These are phyloP conservation scores for Rubia peregrina DNA, from an alignment of 305 asterid genomes.

Conservation along the genomic window DNA sequence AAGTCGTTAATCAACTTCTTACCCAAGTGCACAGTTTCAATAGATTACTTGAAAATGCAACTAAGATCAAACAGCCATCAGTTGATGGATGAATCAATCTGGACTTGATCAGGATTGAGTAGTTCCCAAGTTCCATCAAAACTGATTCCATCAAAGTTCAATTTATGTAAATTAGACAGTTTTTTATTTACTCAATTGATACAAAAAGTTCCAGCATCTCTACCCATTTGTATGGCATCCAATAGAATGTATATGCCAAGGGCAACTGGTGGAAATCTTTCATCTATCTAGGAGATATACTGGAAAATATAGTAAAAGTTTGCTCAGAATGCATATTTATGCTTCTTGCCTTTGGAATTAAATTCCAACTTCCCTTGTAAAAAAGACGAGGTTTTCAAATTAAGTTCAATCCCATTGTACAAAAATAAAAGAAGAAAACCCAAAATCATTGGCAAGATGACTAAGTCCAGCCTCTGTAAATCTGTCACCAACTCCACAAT, in stretches of 20 bases:
- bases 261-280: background rate
- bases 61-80: background rate
- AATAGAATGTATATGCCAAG: background rate
- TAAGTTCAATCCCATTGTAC: background rate
- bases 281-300: background rate
- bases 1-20: background rate
- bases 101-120: background rate
- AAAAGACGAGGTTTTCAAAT: background rate
- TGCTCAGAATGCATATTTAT: background rate
- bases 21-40: background rate
- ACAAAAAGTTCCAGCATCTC: background rate
- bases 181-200: background rate
- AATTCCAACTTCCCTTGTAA: background rate
- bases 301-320: background rate
- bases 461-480: background rate
- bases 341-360: background rate
- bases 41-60: background rate
- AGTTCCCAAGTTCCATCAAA: background rate
- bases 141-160: background rate
- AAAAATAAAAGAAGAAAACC: background rate
- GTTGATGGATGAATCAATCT: background rate
- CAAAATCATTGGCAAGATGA: background rate
- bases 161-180: background rate
- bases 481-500: background rate
- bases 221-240: conserved; percentile 1